phyloP scores from a whole-genome alignment of 352 stramenopile genomes.

The Phytophthora sansomeana region DNA sequence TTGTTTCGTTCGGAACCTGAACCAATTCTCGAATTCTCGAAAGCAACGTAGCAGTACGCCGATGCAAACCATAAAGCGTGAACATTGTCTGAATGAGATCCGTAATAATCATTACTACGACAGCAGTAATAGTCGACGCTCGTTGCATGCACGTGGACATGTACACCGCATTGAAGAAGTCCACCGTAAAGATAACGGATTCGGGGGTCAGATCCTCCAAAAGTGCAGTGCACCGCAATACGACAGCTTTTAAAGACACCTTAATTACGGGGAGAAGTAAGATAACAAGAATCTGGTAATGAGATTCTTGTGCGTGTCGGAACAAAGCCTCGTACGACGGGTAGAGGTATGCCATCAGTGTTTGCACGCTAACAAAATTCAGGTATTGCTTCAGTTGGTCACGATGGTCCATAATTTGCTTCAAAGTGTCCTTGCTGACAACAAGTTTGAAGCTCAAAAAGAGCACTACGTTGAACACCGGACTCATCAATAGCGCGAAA shows the following conservation, averaged over 20 bases:
- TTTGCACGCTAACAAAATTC: too few relatives aligned
- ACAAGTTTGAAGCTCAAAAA: too few relatives aligned
- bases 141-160: conserved; percentile 20
- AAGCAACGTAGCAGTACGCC: not conserved
- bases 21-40: not conserved
- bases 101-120: not conserved
- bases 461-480: too few relatives aligned
- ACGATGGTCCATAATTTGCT: too few relatives aligned
- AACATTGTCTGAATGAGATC: conserved; percentile 11
- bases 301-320: too few relatives aligned
- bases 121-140: conserved; percentile 4
- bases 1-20: not conserved
- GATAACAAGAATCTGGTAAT: too few relatives aligned
- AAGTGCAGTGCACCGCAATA: not conserved
- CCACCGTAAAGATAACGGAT: conserved; percentile 21
- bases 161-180: conserved; percentile 30
- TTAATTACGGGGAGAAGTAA: conserved; percentile 1
- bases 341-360: too few relatives aligned
- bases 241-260: not conserved
- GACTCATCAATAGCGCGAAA: too few relatives aligned
- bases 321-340: too few relatives aligned
- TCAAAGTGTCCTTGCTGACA: too few relatives aligned
- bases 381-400: too few relatives aligned
- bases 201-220: conserved; percentile 21
- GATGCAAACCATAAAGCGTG: conserved; percentile 18